Percentiles rank a stretch among this genome's conserved stretches.
phyloP scores from a whole-genome alignment of 2,329 filamentous ascomycete genomes.

The Pseudogymnoascus destructans region DNA sequence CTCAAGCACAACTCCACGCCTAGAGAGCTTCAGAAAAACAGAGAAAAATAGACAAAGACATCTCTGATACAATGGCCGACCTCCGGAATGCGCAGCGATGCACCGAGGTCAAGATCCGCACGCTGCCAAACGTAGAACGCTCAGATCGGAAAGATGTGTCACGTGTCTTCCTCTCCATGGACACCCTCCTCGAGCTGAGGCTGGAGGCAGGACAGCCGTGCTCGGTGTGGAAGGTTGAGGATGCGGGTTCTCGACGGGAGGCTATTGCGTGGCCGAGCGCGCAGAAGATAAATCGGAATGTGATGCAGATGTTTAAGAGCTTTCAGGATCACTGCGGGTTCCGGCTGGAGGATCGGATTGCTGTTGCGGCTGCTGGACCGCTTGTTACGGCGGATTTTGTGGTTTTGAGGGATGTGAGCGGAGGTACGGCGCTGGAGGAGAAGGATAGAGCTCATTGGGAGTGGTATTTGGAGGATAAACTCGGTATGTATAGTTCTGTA shows the following conservation, averaged over 20 bases:
- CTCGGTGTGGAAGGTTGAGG: constrained; percentile 32
- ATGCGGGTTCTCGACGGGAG: constrained; percentile 17
- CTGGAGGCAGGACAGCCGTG: constrained; percentile 47
- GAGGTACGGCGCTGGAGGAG: constrained; percentile 25
- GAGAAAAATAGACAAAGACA: background rate
- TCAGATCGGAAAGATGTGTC: constrained; percentile 24
- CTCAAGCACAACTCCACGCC: background rate
- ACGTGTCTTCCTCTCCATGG: constrained; percentile 23
- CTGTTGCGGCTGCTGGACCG: constrained; percentile 39
- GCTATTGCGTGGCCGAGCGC: constrained; percentile 51
- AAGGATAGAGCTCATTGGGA: constrained; percentile 33
- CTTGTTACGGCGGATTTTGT: constrained; percentile 45
- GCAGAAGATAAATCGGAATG: constrained; percentile 51
- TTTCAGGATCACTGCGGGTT: constrained; percentile 62
- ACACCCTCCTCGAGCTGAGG: constrained; percentile 39
- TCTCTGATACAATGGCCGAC: constrained; percentile 15
- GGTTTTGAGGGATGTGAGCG: constrained; percentile 45
- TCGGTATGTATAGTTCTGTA: constrained; percentile 24
- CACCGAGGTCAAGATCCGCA: constrained; percentile 26
- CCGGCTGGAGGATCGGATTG: constrained; percentile 56
- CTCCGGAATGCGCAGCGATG: constrained; percentile 18
- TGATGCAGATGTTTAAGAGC: constrained; percentile 59
- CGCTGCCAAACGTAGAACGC: constrained; percentile 20
- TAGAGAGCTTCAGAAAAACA: background rate
- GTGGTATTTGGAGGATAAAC: constrained; percentile 33